phyloP scores from a whole-genome alignment of 495 filamentous ascomycete species.

The Parachaetomium inaequale region DNA sequence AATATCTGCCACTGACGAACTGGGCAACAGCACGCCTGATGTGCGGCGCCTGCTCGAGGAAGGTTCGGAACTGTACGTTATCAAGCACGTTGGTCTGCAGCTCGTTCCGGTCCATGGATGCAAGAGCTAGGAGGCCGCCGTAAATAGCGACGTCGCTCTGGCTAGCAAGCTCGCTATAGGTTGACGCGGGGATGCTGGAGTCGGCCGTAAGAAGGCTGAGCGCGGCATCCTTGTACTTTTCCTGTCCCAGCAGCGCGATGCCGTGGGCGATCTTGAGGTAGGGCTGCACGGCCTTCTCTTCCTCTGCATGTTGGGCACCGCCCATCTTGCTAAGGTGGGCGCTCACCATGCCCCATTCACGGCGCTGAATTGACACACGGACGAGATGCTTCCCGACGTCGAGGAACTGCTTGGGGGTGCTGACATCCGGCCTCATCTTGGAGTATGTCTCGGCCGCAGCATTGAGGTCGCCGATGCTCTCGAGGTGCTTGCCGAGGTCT shows the following conservation, averaged over 20 bases:
- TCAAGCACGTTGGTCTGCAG: slow-evolving; percentile 75
- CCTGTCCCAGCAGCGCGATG: slow-evolving; percentile 63
- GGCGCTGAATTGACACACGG: slow-evolving; percentile 41
- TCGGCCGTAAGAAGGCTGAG: slow-evolving; percentile 61
- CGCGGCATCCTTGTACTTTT: slow-evolving; percentile 69
- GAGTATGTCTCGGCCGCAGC: slow-evolving; percentile 39
- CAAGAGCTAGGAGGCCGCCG: slow-evolving; percentile 84
- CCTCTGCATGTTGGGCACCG: slow-evolving; percentile 47
- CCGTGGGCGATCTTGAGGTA: slow-evolving; percentile 67
- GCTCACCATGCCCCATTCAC: slow-evolving; percentile 51
- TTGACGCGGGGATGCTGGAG: slow-evolving; percentile 48
- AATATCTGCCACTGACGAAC: slow-evolving; percentile 86
- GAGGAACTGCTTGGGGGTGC: slow-evolving; percentile 41
- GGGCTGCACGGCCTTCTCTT: slow-evolving; percentile 57
- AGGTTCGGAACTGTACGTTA: slow-evolving; percentile 73
- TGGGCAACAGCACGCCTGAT: slow-evolving; percentile 83
- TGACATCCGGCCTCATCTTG: slow-evolving; percentile 48
- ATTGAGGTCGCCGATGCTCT: slow-evolving; percentile 42
- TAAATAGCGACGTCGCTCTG: slow-evolving; percentile 90
- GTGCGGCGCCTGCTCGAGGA: slow-evolving; percentile 90
- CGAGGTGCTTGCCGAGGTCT: slow-evolving; percentile 46
- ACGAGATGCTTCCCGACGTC: slow-evolving; percentile 45
- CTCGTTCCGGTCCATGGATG: slow-evolving; percentile 76
- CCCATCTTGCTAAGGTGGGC: slow-evolving; percentile 67
- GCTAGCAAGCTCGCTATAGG: slow-evolving; percentile 69